phyloP scores from a whole-genome alignment of 352 stramenopile genomes.

The Plasmopara halstedii region DNA sequence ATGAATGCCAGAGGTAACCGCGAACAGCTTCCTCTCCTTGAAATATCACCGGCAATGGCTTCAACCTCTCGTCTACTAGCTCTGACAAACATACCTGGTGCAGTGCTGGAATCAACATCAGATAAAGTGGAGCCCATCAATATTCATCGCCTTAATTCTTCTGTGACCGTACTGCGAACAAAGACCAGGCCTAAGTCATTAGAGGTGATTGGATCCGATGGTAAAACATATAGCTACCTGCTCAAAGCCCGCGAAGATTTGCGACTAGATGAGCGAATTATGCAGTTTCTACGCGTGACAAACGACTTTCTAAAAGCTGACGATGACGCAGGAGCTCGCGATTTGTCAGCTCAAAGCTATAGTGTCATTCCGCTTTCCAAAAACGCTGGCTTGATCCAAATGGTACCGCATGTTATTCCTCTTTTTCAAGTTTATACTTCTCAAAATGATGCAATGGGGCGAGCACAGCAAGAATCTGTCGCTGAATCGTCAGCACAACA shows the following conservation, averaged over 20 bases:
- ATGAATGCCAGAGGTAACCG: constrained; percentile 28
- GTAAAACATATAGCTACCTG: constrained; percentile 65
- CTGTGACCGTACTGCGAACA: constrained; percentile 55
- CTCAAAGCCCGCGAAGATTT: constrained; percentile 86
- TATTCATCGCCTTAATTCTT: constrained; percentile 29
- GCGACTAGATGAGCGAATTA: constrained; percentile 84
- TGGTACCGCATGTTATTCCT: constrained; percentile 72
- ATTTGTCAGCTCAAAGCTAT: constrained; percentile 56
- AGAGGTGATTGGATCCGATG: constrained; percentile 69
- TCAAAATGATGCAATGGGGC: constrained; percentile 22
- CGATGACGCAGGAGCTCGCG: constrained; percentile 26
- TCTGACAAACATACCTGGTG: constrained; percentile 52
- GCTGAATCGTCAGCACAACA: constrained; percentile 9
- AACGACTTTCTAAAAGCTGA: constrained; percentile 67
- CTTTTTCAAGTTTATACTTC: constrained; percentile 77
- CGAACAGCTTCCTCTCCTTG: constrained; percentile 49
- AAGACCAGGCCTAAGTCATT: constrained; percentile 86
- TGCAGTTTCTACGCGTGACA: constrained; percentile 77
- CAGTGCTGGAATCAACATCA: constrained; percentile 12
- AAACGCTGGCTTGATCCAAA: constrained; percentile 81
- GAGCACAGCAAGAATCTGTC: constrained; percentile 13
- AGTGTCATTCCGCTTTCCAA: constrained; percentile 71
- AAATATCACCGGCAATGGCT: constrained; percentile 64
- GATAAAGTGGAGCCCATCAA: constrained; percentile 21
- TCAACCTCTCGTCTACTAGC: constrained; percentile 31